These are phyloP conservation scores for Penicillium bialowiezense DNA, from an alignment of 495 filamentous ascomycete genomes.

Conservation along the genomic window DNA sequence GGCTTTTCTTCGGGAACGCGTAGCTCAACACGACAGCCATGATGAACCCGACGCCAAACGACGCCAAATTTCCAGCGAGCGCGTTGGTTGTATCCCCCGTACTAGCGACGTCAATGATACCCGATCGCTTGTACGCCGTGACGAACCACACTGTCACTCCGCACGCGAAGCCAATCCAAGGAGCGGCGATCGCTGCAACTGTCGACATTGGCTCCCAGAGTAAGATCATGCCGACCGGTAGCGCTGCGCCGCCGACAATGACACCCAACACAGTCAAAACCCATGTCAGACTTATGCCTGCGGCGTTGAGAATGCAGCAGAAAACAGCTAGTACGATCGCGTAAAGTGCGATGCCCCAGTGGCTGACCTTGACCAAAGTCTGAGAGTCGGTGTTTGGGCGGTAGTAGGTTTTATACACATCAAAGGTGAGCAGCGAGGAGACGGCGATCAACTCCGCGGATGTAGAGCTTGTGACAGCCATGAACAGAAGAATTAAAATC, in stretches of 20 bases:
- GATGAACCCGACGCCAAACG: constrained; percentile 31
- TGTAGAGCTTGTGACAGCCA: constrained; percentile 50
- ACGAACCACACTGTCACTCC: constrained; percentile 37
- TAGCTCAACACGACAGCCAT: constrained; percentile 31
- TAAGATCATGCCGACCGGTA: constrained; percentile 37
- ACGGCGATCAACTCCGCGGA: constrained; percentile 55
- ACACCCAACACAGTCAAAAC: constrained; percentile 44
- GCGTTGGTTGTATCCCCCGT: constrained; percentile 38
- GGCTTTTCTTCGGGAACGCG: constrained; percentile 28
- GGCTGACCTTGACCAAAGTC: constrained; percentile 45
- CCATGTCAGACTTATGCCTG: constrained; percentile 45
- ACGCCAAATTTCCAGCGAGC: constrained; percentile 37
- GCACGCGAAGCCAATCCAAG: constrained; percentile 29
- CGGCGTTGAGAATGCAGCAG: constrained; percentile 42
- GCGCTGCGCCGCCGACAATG: constrained; percentile 41
- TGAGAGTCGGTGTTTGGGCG: constrained; percentile 40
- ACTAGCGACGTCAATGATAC: constrained; percentile 28
- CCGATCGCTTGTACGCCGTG: constrained; percentile 28
- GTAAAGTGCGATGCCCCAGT: constrained; percentile 46
- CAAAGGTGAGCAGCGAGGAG: constrained; percentile 53
- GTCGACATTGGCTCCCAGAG: constrained; percentile 39
- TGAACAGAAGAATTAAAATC: constrained; percentile 50
- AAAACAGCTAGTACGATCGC: constrained; percentile 45
- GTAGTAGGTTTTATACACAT: constrained; percentile 55
- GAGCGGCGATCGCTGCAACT: constrained; percentile 26